Base-by-base conservation (phyloP, 1,284 basidiomycete species). In the Golubevia sp. region DNA sequence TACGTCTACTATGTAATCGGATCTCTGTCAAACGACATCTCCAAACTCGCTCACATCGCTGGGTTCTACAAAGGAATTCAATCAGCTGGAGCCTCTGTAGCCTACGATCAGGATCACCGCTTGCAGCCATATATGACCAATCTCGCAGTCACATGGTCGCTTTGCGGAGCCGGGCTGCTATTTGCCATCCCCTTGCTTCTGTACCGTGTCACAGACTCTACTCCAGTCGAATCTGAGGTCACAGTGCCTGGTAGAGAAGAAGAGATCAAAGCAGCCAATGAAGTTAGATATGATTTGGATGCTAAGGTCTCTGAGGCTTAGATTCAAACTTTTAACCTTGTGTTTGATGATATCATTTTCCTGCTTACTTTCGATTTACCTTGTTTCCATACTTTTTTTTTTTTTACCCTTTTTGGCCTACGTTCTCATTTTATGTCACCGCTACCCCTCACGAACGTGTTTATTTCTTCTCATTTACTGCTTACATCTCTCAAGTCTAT, bases 1-100 rank as follows among this genome's bases (percentile, higher is more conserved):
- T 54, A 72, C 25, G 61, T 68, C 13, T 76, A 77, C 59, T 73
- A 66, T 63, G 66, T 77, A 30, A 73, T 79, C 21, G 76, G 76
- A 15, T 67, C 73, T 7, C 62, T 70, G 61, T 72, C 71, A 49
- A 77, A 79, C 63, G 74, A 79, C 54, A 64, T 77, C 1, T 63
- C 64, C 59, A 76, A 77, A 61, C 68, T 79, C 1, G 76, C 72
- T 7, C 67, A 67, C 27, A 57, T 79, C 23, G 73, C 76, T n/a
- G 76, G 76, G 3, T 59, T 59, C 61, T 54, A 63, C 57, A 59
- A 63, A 21, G 57, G 51, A 4, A 65, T 79, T 44, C 76, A 79
- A 59, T 74, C 71, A 3, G 76, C 75, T 0, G 76, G 76, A 44
- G 69, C 68, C 3, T 74, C 64, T 1, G 70, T 66, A 13, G 76